A percentile compares a stretch with the other conserved stretches of the same genome.
phyloP scores from a whole-genome alignment of 164 flowering plant species.

The Echeveria elegans region DNA sequence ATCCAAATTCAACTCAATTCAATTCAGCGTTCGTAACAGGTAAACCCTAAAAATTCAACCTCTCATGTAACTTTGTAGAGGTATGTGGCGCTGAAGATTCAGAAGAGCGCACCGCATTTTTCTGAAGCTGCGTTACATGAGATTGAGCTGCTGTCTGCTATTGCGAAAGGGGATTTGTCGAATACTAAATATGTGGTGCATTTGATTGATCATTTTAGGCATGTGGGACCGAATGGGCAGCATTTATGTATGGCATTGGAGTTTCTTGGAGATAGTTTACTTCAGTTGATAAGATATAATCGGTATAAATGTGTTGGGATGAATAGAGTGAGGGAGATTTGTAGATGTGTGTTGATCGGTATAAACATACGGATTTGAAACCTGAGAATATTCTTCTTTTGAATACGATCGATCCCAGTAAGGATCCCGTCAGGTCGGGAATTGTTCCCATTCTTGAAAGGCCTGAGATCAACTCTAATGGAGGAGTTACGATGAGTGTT shows the following conservation, averaged over 20 bases:
- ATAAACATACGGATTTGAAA: conserved; percentile 86
- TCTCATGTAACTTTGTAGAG: conserved; percentile 26
- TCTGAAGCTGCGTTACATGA: conserved; percentile 86
- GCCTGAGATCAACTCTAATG: conserved; percentile 67
- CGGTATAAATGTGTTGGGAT: conserved; percentile 61
- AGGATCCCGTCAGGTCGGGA: conserved; percentile 75
- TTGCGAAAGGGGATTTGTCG: conserved; percentile 61
- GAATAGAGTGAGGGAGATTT: conserved; percentile 72
- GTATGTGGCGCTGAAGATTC: conserved; percentile 88
- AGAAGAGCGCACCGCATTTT: conserved; percentile 89
- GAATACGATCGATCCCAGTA: conserved; percentile 72
- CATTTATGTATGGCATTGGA: conserved; percentile 91
- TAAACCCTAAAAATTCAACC: too few relatives aligned
- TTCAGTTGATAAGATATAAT: conserved; percentile 59
- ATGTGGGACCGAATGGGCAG: conserved; percentile 89
- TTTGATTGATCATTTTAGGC: conserved; percentile 81
- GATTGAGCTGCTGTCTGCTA: conserved; percentile 65
- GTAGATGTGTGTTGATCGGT: conserved; percentile 68
- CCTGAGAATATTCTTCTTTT: conserved; percentile 84
- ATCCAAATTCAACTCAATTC: too few relatives aligned
- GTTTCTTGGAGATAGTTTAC: conserved; percentile 84
- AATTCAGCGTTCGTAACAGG: too few relatives aligned
- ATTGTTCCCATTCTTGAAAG: conserved; percentile 63
- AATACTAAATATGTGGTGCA: conserved; percentile 50
- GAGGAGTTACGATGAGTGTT: conserved; percentile 37